phyloP scores from a whole-genome alignment of 139 green algal species.

The Mychonastes homosphaera region DNA sequence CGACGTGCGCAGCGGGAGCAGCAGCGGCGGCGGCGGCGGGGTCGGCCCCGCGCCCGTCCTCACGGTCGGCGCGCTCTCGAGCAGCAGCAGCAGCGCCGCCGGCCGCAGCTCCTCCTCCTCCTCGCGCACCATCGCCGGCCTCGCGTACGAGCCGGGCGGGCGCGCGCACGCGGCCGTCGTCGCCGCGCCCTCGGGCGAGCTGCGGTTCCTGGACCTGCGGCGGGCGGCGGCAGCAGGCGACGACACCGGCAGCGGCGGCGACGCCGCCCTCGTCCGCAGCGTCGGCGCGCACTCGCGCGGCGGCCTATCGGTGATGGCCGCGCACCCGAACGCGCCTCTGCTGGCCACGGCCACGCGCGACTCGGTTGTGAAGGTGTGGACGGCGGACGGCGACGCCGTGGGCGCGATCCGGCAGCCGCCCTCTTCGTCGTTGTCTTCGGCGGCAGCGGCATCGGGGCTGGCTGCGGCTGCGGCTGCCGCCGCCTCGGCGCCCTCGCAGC shows the following conservation, averaged over 20 bases:
- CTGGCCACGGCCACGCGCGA: constrained; percentile 55
- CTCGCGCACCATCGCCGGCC: too few relatives aligned
- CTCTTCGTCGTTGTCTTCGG: constrained; percentile 1
- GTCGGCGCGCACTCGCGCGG: constrained; percentile 65
- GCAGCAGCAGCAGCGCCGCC: too few relatives aligned
- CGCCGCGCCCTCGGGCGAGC: constrained; percentile 43
- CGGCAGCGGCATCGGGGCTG: too few relatives aligned
- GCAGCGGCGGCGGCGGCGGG: too few relatives aligned
- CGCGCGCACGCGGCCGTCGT: too few relatives aligned
- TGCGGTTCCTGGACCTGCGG: constrained; percentile 72
- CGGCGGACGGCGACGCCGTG: constrained; percentile 41
- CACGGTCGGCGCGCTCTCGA: too few relatives aligned
- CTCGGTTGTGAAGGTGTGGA: constrained; percentile 72
- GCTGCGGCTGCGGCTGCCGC: not conserved
- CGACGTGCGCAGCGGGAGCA: constrained; percentile 65
- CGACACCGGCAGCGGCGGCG: constrained; percentile 7
- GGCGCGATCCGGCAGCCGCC: constrained; percentile 10
- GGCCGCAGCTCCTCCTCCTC: too few relatives aligned
- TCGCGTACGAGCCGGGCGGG: constrained; percentile 12
- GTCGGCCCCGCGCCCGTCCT: too few relatives aligned
- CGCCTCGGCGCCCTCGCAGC: not conserved
- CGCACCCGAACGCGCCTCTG: constrained; percentile 64
- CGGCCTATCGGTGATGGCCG: constrained; percentile 55
- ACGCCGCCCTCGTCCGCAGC: constrained; percentile 27
- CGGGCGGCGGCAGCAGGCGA: not conserved